Evolutionary conservation across 495 filamentous ascomycete species (phyloP), one percentile per base, ranked within the genome.

Genomic region (Xylaria cubensis): DNA sequence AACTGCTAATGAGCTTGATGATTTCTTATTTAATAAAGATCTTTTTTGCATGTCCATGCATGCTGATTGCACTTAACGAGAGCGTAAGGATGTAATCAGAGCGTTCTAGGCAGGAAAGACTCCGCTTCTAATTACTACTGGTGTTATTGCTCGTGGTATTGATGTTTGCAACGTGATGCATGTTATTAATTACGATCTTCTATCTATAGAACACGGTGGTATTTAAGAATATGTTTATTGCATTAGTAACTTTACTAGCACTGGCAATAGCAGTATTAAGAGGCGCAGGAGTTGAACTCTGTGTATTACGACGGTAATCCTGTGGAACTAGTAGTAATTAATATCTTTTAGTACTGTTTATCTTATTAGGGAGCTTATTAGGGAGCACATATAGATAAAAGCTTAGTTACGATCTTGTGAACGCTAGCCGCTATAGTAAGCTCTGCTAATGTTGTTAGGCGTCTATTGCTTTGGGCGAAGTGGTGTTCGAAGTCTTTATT

Each of bases 191-290:
- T 98, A 89, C 74, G 94, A 97, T 62, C 85, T 98, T 3, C 96
- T 95, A 0, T 85, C 82, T 26, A 74, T 80, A 4, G 77, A 84
- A 2, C 84, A 93, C 74, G 94, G 94, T n/a, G 96, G 95, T 4
- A 98, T 98, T 56, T 88, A 93, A 64, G 96, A 98, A 76, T 98
- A 99, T 76, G 88, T 92, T 68, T 96, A 99, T 76, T 92, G 96
- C 48, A 99, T 98, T 79, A 95, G 92, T 93, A 86, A 80, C 86
- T 81, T n/a, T 4, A 4, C 1, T 41, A 9, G 46, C 24, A 32
- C 3, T 2, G 13, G n/a, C 36, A 64, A 0, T 5, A 13, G 64
- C 7, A 39, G 41, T n/a, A 24, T 8, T 19, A 10, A 26, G 7
- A 26, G 55, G 56, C 2, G 51, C 53, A 34, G 44, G 42, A 8